phyloP scores from a whole-genome alignment of 2,329 filamentous ascomycete genomes.

The Colletotrichum sidae region DNA sequence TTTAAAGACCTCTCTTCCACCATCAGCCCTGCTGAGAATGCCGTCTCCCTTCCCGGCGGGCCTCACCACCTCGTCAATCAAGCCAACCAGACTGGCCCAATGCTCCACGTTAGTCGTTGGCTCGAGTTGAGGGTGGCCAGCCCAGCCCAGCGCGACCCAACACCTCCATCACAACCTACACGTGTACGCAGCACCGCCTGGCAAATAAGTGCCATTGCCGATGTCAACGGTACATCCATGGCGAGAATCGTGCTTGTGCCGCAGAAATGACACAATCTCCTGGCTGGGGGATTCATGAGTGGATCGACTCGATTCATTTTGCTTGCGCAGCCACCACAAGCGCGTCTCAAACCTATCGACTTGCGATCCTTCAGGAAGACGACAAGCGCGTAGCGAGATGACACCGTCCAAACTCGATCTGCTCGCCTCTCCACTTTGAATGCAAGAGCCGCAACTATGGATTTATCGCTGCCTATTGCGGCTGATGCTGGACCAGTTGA shows the following conservation, averaged over 20 bases:
- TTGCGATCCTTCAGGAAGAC: conserved; percentile 34
- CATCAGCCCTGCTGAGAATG: conserved; percentile 33
- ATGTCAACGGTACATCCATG: background rate
- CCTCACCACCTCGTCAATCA: conserved; percentile 31
- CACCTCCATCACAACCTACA: background rate
- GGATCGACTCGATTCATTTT: conserved; percentile 26
- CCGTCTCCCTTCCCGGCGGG: conserved; percentile 23
- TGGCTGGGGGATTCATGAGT: conserved; percentile 16
- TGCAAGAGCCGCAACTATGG: conserved; percentile 26
- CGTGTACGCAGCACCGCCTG: conserved; percentile 3
- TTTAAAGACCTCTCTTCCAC: conserved; percentile 6
- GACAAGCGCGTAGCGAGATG: conserved; percentile 37
- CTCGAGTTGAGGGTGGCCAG: background rate
- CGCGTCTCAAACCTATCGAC: conserved; percentile 28
- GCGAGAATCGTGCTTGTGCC: conserved; percentile 11
- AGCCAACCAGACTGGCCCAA: conserved; percentile 20
- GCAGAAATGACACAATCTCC: conserved; percentile 23
- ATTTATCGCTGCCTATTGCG: conserved; percentile 17
- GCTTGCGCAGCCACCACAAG: conserved; percentile 37
- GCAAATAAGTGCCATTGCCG: conserved; percentile 2
- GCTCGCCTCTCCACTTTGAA: conserved; percentile 23
- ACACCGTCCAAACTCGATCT: conserved; percentile 25
- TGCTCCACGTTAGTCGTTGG: conserved; percentile 20
- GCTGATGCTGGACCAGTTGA: conserved; percentile 1
- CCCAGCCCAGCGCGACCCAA: background rate